A percentile compares a stretch with the other conserved stretches of the same genome.
Evolutionary conservation across 768 basidiomycete genomes (phyloP).

Genomic region (Floccularia luteovirens): DNA sequence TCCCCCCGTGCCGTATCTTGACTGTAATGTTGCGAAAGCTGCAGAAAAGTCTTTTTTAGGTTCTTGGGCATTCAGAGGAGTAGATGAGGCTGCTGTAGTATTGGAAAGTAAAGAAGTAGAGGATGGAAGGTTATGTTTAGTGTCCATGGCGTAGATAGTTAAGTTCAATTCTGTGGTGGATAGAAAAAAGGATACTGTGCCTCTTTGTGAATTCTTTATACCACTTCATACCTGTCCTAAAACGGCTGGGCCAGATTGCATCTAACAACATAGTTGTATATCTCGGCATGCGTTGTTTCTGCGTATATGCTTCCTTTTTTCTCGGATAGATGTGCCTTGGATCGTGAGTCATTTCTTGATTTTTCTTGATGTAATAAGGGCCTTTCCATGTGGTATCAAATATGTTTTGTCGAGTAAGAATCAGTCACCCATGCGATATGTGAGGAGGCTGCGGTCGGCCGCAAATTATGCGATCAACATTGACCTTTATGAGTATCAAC

Average conservation of each 20-base stretch:
- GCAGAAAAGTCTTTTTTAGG: slow-evolving; percentile 29
- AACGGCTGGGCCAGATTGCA: too few species aligned
- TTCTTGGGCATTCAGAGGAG: slow-evolving; percentile 9
- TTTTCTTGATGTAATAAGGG: too few species aligned
- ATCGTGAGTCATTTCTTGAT: too few species aligned
- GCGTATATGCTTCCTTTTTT: not conserved
- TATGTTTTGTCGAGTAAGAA: too few species aligned
- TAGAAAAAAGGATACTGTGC: not conserved
- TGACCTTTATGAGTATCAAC: too few species aligned
- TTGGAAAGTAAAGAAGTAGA: slow-evolving; percentile 16
- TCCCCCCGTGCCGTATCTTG: slow-evolving; percentile 24
- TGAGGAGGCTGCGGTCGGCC: too few species aligned
- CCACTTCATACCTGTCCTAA: too few species aligned
- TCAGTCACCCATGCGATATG: too few species aligned
- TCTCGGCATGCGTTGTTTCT: not conserved
- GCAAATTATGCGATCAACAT: too few species aligned
- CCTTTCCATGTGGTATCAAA: too few species aligned
- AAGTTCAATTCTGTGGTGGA: not conserved
- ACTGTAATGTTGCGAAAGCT: slow-evolving; percentile 25
- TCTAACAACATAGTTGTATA: too few species aligned
- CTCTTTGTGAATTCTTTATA: too few species aligned
- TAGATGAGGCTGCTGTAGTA: slow-evolving; percentile 14
- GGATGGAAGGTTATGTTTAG: slow-evolving; percentile 6
- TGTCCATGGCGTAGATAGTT: slow-evolving; percentile 3
- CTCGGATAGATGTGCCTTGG: not conserved